Base-by-base conservation (phyloP, 306 rosid genomes). In the Begonia fuchsioides region DNA sequence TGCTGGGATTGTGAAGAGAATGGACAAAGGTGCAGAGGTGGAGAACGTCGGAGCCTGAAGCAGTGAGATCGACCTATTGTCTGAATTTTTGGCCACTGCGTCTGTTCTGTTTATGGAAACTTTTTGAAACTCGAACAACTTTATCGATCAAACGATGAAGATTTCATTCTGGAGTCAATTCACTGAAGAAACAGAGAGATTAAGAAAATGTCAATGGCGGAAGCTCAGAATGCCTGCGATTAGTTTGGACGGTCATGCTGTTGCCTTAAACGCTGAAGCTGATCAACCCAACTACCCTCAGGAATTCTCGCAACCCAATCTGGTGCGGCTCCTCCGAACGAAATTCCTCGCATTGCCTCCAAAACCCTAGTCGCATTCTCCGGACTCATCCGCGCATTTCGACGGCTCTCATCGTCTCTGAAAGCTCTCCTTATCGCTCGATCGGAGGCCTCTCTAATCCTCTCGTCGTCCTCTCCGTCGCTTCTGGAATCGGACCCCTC, bases 301-400 rank as follows among this genome's bases (percentile, higher is more conserved):
- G 95, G 68, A 49, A 85, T 57, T 43, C 50, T 55, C 8, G 59
- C 60, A 2, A 57, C 90, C 95, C 98, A 90, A 57, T 69, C 77
- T 0, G 95, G 95, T 47, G 70, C 76, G 0, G 51, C 69, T 38
- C 95, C 95, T 2, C 58, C 76, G 17, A 85, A 73, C 14, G 92
- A 75, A 26, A 90, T 61, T 4, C 81, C 81, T 6, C 87, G 90
- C 96, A 90, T 90, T 16, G 93, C 96, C 49, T 81, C 94, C 79
- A 72, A 75, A 14, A 90, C 86, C 43, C 94, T 77, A 44, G 63
- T 54, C 41, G 96, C 72, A 45, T 77, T 90, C 72, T 85, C 98
- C 56, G 60, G 68, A 60, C 85, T 57, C 63, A 90, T 53, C 59
- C 93, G 93, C 15, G 79, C 81, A 13, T 66, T 73, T 54, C 98